These are phyloP conservation scores for Paracamarosporium sp. DNA, from an alignment of 2,329 filamentous ascomycete species.

Conservation along the genomic window DNA sequence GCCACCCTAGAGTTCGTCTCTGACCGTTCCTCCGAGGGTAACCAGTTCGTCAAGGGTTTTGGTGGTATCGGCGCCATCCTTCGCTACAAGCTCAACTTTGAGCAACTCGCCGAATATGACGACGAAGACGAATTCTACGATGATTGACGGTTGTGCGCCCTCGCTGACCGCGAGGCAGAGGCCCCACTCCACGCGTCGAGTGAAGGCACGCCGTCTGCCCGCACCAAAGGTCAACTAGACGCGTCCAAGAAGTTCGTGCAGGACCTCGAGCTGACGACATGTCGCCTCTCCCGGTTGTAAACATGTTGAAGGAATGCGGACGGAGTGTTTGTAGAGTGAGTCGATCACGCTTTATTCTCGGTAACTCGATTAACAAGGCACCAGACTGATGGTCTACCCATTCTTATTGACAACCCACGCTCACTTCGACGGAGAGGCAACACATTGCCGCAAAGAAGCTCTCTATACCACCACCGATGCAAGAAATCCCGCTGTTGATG, in stretches of 20 bases:
- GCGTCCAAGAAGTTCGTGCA: slow-evolving; percentile 35
- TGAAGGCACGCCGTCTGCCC: slow-evolving; percentile 61
- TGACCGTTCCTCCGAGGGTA: slow-evolving; percentile 95
- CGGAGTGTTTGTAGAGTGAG: slow-evolving; percentile 45
- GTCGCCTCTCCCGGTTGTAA: slow-evolving; percentile 51
- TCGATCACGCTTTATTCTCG: neutral
- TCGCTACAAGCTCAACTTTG: slow-evolving; percentile 99
- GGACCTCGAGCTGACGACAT: slow-evolving; percentile 39
- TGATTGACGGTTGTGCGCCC: slow-evolving; percentile 90
- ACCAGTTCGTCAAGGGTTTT: slow-evolving; percentile 99
- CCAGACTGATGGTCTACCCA: slow-evolving; percentile 42
- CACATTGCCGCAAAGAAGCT: slow-evolving; percentile 17
- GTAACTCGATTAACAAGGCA: slow-evolving; percentile 5
- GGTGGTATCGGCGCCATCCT: slow-evolving; percentile 97
- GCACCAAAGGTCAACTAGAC: slow-evolving; percentile 43
- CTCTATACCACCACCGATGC: neutral
- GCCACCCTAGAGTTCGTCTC: slow-evolving; percentile 96
- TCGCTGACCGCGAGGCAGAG: slow-evolving; percentile 86
- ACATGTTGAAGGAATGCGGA: slow-evolving; percentile 38
- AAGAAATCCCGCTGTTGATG: neutral
- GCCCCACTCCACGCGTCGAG: slow-evolving; percentile 64
- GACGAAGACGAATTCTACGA: slow-evolving; percentile 87
- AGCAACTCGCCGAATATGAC: slow-evolving; percentile 93
- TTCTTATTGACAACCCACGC: slow-evolving; percentile 46
- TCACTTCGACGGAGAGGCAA: slow-evolving; percentile 44